These are phyloP conservation scores for Urtica urens DNA, from an alignment of 306 rosid genomes.

Conservation along the genomic window DNA sequence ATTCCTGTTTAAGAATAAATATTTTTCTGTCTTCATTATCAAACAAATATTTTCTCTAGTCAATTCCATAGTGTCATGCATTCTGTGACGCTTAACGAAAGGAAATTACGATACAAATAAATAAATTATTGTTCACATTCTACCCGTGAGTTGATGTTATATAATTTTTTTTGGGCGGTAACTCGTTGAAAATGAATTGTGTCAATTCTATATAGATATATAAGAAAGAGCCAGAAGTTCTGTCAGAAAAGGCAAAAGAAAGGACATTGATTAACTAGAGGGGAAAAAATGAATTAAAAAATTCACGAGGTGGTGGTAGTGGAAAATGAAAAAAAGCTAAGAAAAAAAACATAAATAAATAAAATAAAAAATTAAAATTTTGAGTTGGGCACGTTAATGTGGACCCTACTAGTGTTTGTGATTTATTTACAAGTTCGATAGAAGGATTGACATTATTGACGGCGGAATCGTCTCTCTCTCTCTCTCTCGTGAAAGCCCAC, in stretches of 20 bases:
- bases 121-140: neutral
- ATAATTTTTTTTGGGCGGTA: too few species aligned
- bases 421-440: slow-evolving; percentile 2
- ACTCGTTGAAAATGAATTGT: too few species aligned
- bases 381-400: slow-evolving; percentile 6
- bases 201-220: too few species aligned
- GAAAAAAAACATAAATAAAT: neutral
- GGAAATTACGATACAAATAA: neutral
- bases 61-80: slow-evolving; percentile 12
- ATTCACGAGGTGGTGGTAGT: slow-evolving; percentile 5
- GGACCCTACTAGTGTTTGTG: neutral
- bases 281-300: neutral
- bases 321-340: neutral
- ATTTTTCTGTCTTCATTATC: neutral
- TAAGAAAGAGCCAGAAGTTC: too few species aligned
- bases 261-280: neutral
- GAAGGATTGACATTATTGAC: slow-evolving; percentile 7
- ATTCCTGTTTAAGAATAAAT: neutral
- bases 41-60: neutral
- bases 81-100: slow-evolving; percentile 1
- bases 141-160: slow-evolving; percentile 7
- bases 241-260: neutral
- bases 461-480: neutral
- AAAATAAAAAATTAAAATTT: neutral
- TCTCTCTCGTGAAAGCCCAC: neutral